Percentiles rank a stretch among this genome's conserved stretches.
These are phyloP conservation scores for Salvia sclarea DNA, from an alignment of 305 asterid genomes.

Conservation along the genomic window DNA sequence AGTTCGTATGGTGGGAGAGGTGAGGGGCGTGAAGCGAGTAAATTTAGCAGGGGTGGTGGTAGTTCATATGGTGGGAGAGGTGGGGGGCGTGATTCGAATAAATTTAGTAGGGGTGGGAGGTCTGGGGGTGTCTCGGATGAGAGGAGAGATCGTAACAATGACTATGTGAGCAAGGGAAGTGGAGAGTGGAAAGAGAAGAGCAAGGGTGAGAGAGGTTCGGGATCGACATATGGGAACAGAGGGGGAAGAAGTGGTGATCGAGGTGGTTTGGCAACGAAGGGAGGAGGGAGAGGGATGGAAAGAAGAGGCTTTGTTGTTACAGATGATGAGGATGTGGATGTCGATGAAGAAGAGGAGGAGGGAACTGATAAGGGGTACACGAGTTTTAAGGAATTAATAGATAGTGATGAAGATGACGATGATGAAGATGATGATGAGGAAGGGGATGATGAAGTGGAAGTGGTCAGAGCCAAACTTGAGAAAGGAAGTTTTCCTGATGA, in stretches of 20 bases:
- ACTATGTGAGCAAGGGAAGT: conserved; percentile 36
- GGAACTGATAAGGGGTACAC: conserved; percentile 35
- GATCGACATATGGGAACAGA: conserved; percentile 30
- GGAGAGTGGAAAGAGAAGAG: conserved; percentile 35
- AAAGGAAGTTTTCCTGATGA: conserved; percentile 32
- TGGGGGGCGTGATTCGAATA: conserved; percentile 34
- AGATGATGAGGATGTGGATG: conserved; percentile 45
- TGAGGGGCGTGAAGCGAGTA: conserved; percentile 24
- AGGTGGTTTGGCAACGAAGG: conserved; percentile 35
- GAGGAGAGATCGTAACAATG: conserved; percentile 29
- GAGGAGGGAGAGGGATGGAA: conserved; percentile 40
- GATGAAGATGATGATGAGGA: conserved; percentile 45
- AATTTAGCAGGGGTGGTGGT: conserved; percentile 10
- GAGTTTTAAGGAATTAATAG: conserved; percentile 55
- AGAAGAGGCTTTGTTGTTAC: conserved; percentile 40
- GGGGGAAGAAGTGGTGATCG: conserved; percentile 40
- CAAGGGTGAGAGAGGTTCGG: conserved; percentile 35
- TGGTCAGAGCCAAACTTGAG: conserved; percentile 33
- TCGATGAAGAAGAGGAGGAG: conserved; percentile 36
- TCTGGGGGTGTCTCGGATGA: conserved; percentile 36
- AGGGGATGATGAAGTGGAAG: conserved; percentile 36
- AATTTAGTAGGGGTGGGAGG: conserved; percentile 38
- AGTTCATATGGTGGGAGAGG: conserved; percentile 36
- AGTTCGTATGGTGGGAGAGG: conserved; percentile 33
- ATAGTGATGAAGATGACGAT: conserved; percentile 48